A percentile compares a stretch with the other conserved stretches of the same genome.
Evolutionary conservation across 306 rosid genomes (phyloP).

Genomic region (Inga laurina): DNA sequence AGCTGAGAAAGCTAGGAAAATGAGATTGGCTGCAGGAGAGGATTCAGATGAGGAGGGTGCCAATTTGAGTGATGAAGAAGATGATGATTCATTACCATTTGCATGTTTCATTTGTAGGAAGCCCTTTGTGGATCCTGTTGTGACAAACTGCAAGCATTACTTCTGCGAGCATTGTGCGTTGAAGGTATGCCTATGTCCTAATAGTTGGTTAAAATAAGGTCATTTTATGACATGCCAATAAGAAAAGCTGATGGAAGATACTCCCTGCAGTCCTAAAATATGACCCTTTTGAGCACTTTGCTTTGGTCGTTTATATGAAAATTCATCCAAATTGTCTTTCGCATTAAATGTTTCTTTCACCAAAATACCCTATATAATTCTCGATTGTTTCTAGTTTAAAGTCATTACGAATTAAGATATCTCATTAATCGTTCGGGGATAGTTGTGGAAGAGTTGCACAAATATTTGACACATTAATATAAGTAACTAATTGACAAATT

Average conservation of each 20-base stretch:
- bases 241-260: background rate
- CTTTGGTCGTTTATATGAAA: background rate
- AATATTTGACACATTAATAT: background rate
- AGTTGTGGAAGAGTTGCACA: background rate
- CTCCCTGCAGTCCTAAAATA: background rate
- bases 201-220: background rate
- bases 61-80: constrained; percentile 50
- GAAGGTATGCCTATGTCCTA: constrained; percentile 53
- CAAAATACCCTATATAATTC: background rate
- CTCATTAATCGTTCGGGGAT: background rate
- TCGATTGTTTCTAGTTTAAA: background rate
- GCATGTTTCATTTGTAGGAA: constrained; percentile 83
- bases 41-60: constrained; percentile 47
- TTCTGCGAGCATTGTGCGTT: constrained; percentile 88
- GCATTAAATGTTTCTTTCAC: background rate
- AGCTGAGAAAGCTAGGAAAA: constrained; percentile 79
- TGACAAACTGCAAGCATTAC: constrained; percentile 81
- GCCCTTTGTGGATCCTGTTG: constrained; percentile 83
- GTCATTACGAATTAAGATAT: background rate
- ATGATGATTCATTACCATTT: constrained; percentile 64
- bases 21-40: constrained; percentile 66
- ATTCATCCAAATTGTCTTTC: background rate
- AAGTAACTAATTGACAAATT: no score
- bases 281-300: background rate
- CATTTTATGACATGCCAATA: background rate